These are phyloP conservation scores for Anisogramma anomala DNA, from an alignment of 2,329 filamentous ascomycete species.

Conservation along the genomic window DNA sequence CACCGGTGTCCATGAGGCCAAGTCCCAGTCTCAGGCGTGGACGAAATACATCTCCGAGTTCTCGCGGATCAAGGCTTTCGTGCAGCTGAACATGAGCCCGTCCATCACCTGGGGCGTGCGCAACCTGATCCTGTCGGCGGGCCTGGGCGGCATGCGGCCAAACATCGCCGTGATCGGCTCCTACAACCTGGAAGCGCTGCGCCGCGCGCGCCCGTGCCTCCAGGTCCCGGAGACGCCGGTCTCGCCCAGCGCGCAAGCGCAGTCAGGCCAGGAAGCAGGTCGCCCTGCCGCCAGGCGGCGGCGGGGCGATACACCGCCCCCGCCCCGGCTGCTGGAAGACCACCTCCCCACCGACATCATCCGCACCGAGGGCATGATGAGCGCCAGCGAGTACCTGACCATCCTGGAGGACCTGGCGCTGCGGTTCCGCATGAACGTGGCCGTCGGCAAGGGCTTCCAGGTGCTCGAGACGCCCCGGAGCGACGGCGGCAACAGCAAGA, in stretches of 20 bases:
- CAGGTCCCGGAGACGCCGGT: background rate
- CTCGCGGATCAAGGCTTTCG: conserved; percentile 78
- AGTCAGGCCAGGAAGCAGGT: background rate
- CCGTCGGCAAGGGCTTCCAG: conserved; percentile 72
- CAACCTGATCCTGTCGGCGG: conserved; percentile 71
- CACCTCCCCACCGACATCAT: conserved; percentile 59
- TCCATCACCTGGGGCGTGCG: conserved; percentile 74
- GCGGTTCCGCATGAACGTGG: conserved; percentile 70
- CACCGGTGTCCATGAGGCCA: conserved; percentile 66
- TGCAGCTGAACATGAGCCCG: conserved; percentile 75
- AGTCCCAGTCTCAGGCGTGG: conserved; percentile 71
- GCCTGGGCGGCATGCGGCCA: conserved; percentile 76
- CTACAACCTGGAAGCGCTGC: conserved; percentile 68
- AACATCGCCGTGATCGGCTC: conserved; percentile 77
- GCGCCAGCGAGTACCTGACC: conserved; percentile 63
- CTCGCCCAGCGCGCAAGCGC: background rate
- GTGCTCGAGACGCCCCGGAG: conserved; percentile 58
- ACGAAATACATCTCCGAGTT: conserved; percentile 73
- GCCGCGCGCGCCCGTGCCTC: conserved; percentile 21
- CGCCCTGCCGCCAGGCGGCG: conserved; percentile 22
- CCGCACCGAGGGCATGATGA: conserved; percentile 56
- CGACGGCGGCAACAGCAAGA: conserved; percentile 50
- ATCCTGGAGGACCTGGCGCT: conserved; percentile 73
- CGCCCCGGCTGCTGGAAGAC: conserved; percentile 43
- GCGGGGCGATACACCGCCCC: conserved; percentile 45